Evolutionary conservation across 176 grass and related monocot species (phyloP).

Genomic region (Paspalum notatum): DNA sequence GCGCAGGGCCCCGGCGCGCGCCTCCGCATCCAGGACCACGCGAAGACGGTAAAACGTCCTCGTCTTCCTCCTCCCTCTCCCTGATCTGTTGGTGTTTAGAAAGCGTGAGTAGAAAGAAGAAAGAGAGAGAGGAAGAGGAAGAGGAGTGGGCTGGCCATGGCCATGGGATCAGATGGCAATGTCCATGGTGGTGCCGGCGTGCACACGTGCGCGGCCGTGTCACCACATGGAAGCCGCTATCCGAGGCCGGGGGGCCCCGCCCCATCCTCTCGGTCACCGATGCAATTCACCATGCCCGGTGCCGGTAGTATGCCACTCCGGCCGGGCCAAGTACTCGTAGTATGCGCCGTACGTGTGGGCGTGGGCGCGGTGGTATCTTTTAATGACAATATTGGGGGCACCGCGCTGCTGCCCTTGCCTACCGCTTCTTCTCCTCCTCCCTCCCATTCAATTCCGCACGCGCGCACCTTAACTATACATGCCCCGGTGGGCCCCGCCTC

Average conservation of each 20-base stretch:
- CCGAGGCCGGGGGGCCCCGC: conserved; percentile 35
- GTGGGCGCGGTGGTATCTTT: conserved; percentile 44
- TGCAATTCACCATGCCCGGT: too few species aligned
- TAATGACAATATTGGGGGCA: conserved; percentile 36
- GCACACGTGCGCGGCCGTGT: conserved; percentile 89
- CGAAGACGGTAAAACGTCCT: conserved; percentile 59
- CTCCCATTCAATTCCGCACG: conserved; percentile 43
- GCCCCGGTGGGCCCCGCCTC: background rate
- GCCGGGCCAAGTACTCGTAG: too few species aligned
- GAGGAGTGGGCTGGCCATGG: conserved; percentile 1
- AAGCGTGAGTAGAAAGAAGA: conserved; percentile 11
- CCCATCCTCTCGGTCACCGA: too few species aligned
- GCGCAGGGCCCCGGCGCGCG: conserved; percentile 36
- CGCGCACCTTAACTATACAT: conserved; percentile 19
- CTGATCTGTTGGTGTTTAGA: background rate
- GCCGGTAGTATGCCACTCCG: too few species aligned
- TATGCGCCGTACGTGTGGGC: conserved; percentile 17
- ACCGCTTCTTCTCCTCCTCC: conserved; percentile 30
- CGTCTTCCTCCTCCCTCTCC: background rate
- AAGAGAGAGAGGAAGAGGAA: background rate
- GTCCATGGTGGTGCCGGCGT: conserved; percentile 47
- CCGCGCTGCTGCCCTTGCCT: conserved; percentile 36
- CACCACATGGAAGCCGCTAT: conserved; percentile 57
- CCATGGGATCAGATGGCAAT: too few species aligned
- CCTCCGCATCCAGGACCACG: conserved; percentile 82